Percentiles rank a stretch among this genome's conserved stretches.
Conservation (phyloP, 345 rosid species). For the Sonneratia caseolaris region DNA sequence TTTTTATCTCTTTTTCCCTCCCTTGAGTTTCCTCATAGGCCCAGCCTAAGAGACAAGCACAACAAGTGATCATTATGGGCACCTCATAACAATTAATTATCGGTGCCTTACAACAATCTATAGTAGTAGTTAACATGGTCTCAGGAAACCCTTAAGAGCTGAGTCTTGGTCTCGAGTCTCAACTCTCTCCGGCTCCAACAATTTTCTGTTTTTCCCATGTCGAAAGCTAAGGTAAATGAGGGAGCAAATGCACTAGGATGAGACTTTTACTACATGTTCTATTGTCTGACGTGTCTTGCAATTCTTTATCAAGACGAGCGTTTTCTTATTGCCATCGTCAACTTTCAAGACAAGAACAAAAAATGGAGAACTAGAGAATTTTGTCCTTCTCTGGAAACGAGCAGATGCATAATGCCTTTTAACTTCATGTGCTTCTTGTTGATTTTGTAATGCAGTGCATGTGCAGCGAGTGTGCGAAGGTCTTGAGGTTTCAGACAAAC, state of each 20-base stretch:
- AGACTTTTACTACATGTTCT: too few relatives aligned
- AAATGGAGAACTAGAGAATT: not conserved
- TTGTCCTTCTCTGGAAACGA: too few relatives aligned
- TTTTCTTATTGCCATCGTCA: not conserved
- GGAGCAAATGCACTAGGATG: too few relatives aligned
- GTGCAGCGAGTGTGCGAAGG: slow-evolving; percentile 48
- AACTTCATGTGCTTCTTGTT: not conserved
- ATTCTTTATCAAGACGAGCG: too few relatives aligned
- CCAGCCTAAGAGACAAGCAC: not conserved
- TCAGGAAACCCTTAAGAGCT: not conserved
- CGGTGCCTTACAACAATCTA: not conserved
- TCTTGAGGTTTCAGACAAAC: slow-evolving; percentile 33
- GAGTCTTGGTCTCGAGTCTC: too few relatives aligned
- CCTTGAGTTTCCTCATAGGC: not conserved
- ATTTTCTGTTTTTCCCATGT: too few relatives aligned
- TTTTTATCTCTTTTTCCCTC: not conserved
- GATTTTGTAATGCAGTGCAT: slow-evolving; percentile 30
- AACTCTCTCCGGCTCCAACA: too few relatives aligned
- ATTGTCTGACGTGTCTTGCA: too few relatives aligned
- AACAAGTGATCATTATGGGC: not conserved
- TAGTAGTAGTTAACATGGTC: not conserved
- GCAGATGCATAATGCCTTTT: not conserved
- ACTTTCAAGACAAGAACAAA: not conserved
- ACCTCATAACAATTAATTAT: not conserved
- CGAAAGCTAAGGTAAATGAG: too few relatives aligned